Base-by-base conservation (phyloP, 2,329 filamentous ascomycete genomes). In the Calonectria pauciramosa region DNA sequence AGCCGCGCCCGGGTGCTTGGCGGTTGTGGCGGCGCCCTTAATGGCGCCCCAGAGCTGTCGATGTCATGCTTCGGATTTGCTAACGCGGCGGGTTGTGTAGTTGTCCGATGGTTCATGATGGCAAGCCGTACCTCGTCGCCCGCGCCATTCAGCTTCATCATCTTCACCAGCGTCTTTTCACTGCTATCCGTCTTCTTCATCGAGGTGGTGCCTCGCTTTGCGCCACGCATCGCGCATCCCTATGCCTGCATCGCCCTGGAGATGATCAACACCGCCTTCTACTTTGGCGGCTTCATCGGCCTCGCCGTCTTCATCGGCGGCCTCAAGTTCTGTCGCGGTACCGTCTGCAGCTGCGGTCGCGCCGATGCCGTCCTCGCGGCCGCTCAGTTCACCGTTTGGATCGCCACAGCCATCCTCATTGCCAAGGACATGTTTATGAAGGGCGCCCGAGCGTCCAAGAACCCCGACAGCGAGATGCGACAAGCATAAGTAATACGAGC, bases 211-310 rank as follows among this genome's bases (percentile, higher is more conserved):
- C 87, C 89, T 7, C 86, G 87, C 60, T 88, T 88, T 73, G 78
- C 84, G 18, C 86, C 88, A 1, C 83, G 85, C 52, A 85, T 85
- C 49, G 87, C 87, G 41, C 87, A 90, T 80, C 87, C 89, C 36
- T 89, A 88, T 76, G 86, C 84, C 14, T 85, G 87, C 52, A 81
- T 92, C 41, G 85, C 83, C 32, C 76, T 92, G 74, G 91, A 92
- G 78, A 79, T 85, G 41, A 70, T 86, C 78, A 92, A 91, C 81
- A 84, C 87, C 6, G 76, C 91, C 71, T 89, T 92, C 81, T 91
- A 91, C 84, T 90, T 93, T 82, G 85, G 87, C 26, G 91, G 90
- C 71, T 92, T 92, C 84, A 87, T 91, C 78, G 90, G 90, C 13
- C 86, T 92, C 26, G 86, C 89, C 54, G 87, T 90, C 75, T 92